Evolutionary conservation across 179 eudicot species (phyloP), one percentile per base, ranked within the genome.

Genomic region (Vitellaria paradoxa): DNA sequence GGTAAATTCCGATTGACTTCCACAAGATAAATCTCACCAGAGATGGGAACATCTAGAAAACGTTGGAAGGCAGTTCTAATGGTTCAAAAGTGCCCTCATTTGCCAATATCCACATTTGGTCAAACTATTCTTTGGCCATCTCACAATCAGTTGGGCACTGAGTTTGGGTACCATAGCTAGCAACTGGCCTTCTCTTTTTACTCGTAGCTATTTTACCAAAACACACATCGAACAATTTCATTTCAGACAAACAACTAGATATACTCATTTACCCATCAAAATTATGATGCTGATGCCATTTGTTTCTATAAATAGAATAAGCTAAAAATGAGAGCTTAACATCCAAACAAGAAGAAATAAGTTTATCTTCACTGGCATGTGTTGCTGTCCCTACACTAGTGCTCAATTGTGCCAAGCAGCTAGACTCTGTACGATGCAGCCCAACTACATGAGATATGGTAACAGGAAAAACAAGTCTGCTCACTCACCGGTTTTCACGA

Each of bases 401-500:
- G n/a, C 37, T 30, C 2, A 30, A 30, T 30, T 30, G 37, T 30
- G 37, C 37, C 1, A 30, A 30, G 37, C 2, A 30, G 37, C 37
- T 30, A 30, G 37, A 30, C 1, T 12, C 55, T 7, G 12, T 50
- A 50, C 55, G 1, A 50, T 50, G 55, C 55, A 50, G 55, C 12
- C 55, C 12, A 50, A 50, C 55, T 50, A 4, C 5, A 50, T 50
- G 12, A 50, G 5, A 50, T 30, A 30, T 30, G 37, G 12, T 50
- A 12, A 50, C 55, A 6, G 55, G 12, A 50, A 12, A 50, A 50
- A 6, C 12, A 12, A 50, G 55, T 8, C 11, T 7, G 55, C 12
- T 6, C 60, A 64, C 86, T 82, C 68, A 87, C 90, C 85, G 10
- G 12, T 24, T 61, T 61, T 20, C 82, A 24, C 78, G 79, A 77